Conservation (phyloP, 78 protist species). For the Polysphondylium violaceum region DNA sequence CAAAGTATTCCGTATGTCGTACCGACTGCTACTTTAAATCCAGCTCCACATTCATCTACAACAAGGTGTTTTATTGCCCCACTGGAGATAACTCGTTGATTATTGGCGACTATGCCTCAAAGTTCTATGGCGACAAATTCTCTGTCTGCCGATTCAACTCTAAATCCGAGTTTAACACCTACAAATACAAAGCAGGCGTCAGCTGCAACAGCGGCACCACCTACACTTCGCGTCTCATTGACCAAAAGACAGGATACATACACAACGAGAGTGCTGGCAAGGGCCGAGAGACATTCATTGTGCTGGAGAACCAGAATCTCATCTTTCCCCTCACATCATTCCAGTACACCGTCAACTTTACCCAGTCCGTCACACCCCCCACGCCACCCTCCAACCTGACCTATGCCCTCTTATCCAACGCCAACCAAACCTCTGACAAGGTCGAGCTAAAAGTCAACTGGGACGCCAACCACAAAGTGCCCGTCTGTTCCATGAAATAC, state of each 20-base stretch:
- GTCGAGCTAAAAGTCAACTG: neutral
- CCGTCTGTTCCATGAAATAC: neutral
- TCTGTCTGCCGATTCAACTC: conserved; percentile 17
- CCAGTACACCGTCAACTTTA: neutral
- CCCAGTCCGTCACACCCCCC: neutral
- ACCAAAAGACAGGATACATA: neutral
- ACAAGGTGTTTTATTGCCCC: neutral
- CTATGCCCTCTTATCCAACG: neutral
- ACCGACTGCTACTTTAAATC: conserved; percentile 3
- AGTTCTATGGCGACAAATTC: neutral
- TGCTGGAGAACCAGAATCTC: neutral
- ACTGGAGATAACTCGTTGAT: neutral
- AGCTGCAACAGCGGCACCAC: neutral
- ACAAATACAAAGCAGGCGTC: neutral
- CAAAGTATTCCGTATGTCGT: conserved; percentile 2
- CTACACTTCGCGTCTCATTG: neutral
- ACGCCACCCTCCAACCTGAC: neutral
- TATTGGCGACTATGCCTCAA: neutral
- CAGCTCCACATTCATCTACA: neutral
- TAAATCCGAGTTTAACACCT: neutral
- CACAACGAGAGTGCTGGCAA: neutral
- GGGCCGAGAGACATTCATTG: conserved; percentile 2
- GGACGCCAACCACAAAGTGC: neutral
- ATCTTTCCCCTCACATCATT: neutral
- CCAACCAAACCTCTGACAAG: neutral